Conservation (phyloP, 352 stramenopile species). For the Phytopythium kandeliae region DNA sequence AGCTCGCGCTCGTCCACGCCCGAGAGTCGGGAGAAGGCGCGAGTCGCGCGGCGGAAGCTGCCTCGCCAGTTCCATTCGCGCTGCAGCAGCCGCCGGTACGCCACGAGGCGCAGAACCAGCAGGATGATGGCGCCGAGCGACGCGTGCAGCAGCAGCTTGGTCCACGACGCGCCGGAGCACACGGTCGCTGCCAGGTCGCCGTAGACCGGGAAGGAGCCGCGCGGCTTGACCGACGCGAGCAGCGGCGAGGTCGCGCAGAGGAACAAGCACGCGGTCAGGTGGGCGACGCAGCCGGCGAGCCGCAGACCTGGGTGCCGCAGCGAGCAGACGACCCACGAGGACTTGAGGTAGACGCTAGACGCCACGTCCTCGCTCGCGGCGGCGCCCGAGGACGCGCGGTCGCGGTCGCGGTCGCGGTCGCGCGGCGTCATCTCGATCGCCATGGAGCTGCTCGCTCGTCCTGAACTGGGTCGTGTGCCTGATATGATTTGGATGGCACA, state of each 20-base stretch:
- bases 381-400: neutral
- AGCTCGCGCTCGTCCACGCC: slow-evolving; percentile 3
- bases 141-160: slow-evolving; percentile 31
- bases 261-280: slow-evolving; percentile 31
- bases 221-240: slow-evolving; percentile 18
- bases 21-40: slow-evolving; percentile 22
- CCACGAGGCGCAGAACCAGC: slow-evolving; percentile 30
- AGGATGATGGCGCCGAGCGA: slow-evolving; percentile 12
- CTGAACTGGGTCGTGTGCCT: too few relatives aligned
- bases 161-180: slow-evolving; percentile 13
- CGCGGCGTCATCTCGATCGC: too few relatives aligned
- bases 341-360: slow-evolving; percentile 23
- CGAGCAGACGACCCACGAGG: slow-evolving; percentile 28
- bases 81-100: slow-evolving; percentile 31
- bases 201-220: slow-evolving; percentile 34
- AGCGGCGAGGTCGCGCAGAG: slow-evolving; percentile 37
- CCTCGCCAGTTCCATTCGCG: slow-evolving; percentile 41
- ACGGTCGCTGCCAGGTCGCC: slow-evolving; percentile 18
- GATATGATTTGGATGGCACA: too few relatives aligned
- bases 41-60: slow-evolving; percentile 21
- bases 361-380: neutral
- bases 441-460: too few relatives aligned
- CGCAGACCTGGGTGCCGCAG: slow-evolving; percentile 35
- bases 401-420: too few relatives aligned
- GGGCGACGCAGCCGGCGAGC: slow-evolving; percentile 23